phyloP scores from a whole-genome alignment of 2,329 filamentous ascomycete species.

The Beauveria rudraprayagi region DNA sequence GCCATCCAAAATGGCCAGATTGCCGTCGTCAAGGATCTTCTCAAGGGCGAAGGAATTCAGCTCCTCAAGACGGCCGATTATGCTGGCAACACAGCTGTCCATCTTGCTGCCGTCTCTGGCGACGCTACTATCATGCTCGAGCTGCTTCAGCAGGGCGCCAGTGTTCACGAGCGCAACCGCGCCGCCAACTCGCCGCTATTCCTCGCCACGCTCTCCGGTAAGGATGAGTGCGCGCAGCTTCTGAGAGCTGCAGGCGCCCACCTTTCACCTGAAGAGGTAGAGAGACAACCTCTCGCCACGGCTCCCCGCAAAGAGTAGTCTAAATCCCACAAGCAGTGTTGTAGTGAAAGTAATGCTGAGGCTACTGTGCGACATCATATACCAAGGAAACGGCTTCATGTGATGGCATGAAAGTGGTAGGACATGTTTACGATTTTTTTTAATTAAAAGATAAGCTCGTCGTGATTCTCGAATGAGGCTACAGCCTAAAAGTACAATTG shows the following conservation, averaged over 20 bases:
- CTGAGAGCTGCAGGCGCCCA: constrained; percentile 52
- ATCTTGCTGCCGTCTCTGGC: constrained; percentile 49
- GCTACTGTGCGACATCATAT: neutral
- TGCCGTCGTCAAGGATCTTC: constrained; percentile 55
- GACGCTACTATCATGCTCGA: constrained; percentile 48
- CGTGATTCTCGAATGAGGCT: neutral
- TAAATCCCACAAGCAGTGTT: neutral
- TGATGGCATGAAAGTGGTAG: neutral
- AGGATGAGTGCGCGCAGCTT: constrained; percentile 43
- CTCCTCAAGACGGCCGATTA: constrained; percentile 72
- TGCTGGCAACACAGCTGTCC: constrained; percentile 65
- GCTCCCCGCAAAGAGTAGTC: neutral
- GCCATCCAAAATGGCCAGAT: constrained; percentile 67
- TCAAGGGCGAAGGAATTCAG: constrained; percentile 55
- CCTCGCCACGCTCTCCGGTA: constrained; percentile 51
- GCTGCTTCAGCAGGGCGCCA: constrained; percentile 53
- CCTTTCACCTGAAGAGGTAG: constrained; percentile 37
- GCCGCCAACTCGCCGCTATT: constrained; percentile 60
- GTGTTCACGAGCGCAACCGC: constrained; percentile 57
- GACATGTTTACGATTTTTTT: neutral
- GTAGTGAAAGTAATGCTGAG: neutral
- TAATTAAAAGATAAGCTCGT: neutral
- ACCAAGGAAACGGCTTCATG: neutral
- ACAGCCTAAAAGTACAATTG: neutral
- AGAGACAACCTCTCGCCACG: constrained; percentile 17